A percentile compares a stretch with the other conserved stretches of the same genome.
Evolutionary conservation across 176 grass and related monocot genomes (phyloP).

Genomic region (maize (Zea mays)): Zm-B73-REFERENCE-NAM-5.0 NC_050100.1:70491001-70491500

Average conservation of each 20-base stretch:
- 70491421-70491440: constrained; percentile 53
- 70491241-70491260: constrained; percentile 56
- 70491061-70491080: neutral
- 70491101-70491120: neutral
- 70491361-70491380: constrained; percentile 71
- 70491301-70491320: constrained; percentile 82
- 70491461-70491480: neutral
- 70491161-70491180: neutral
- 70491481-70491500: neutral
- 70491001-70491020: neutral
- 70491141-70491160: neutral
- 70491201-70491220: neutral
- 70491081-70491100: neutral
- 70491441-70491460: neutral
- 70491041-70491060: neutral
- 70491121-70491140: neutral
- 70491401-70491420: neutral
- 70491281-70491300: constrained; percentile 72
- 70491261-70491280: constrained; percentile 96
- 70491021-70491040: neutral
- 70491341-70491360: constrained; percentile 71
- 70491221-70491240: neutral
- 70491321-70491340: constrained; percentile 67
- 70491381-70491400: neutral
- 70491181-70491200: neutral